Evolutionary conservation across 148 eudicot species (phyloP), one percentile per base, ranked within the genome.

Genomic region (Amaranthus hypochondriacus): DNA sequence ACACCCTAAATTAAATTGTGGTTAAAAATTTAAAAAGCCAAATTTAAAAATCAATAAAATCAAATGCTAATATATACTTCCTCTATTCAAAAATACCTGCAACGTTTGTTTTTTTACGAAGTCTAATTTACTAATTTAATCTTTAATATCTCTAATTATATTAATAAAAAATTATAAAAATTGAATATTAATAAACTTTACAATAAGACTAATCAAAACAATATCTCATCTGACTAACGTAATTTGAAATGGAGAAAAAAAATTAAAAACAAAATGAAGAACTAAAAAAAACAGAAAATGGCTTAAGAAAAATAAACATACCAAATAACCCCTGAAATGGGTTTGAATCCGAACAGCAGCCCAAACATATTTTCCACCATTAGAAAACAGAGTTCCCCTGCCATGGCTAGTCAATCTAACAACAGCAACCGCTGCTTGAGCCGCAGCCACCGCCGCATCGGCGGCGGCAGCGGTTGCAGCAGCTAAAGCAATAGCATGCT

Each of bases 361-460:
- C 84, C 72, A 86, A 56, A 56, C 83, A 73, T 91, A 88, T 44
- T 69, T 82, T 21, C 86, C 87, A 52, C 82, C 77, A 14, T 4
- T 7, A 51, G 73, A 76, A 75, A 83, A 67, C 68, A 77, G 56
- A 57, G 64, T 77, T 7, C 85, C 89, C 12, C 91, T 84, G 21
- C 87, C 81, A 9, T 87, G 84, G 48, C 89, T 88, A 59, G 97
- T 94, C 2, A 94, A 81, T 70, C 96, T 83, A 4, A 94, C 98
- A 56, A 94, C 98, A 10, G 93, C 98, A 47, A 86, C 96, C 4
- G 97, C 98, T 2, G 98, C 98, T 82, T 89, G 97, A 2, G 98
- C 98, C 0, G 98, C 98, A 0, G 92, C 96, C 6, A 91, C 90
- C 0, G 98, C 98, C 0, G 98, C 98, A 55, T 94, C 98, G 0